Evolutionary conservation across 139 green algal species (phyloP).

Genomic region (Picochlorum sp.): DNA sequence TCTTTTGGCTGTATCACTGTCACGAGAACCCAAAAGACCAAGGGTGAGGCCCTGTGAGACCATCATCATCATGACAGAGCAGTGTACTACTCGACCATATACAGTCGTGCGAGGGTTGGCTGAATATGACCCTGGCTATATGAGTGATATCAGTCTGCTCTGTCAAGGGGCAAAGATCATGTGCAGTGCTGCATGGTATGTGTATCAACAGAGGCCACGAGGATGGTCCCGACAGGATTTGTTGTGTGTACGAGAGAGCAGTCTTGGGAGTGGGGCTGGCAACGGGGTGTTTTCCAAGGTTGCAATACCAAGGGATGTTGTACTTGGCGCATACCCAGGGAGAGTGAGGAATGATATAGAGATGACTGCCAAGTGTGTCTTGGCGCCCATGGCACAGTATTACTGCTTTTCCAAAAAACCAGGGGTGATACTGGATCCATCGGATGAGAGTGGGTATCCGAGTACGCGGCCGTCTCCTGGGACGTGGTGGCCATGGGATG

Average conservation of each 20-base stretch:
- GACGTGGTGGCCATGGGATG: constrained; percentile 29
- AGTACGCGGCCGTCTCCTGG: constrained; percentile 25
- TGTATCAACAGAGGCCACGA: constrained; percentile 12
- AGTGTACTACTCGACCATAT: no score
- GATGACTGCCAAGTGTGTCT: constrained; percentile 37
- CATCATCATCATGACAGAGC: no score
- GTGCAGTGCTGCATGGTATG: no score
- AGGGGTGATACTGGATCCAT: constrained; percentile 38
- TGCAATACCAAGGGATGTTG: constrained; percentile 27
- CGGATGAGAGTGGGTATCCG: constrained; percentile 29
- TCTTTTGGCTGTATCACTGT: no score
- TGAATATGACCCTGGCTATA: no score
- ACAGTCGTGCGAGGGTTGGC: no score
- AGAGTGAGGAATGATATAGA: constrained; percentile 17
- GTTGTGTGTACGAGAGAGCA: constrained; percentile 17
- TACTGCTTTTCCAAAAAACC: constrained; percentile 35
- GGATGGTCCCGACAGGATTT: constrained; percentile 15
- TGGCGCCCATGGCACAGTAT: constrained; percentile 16
- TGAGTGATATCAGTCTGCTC: no score
- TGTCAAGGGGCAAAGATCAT: no score
- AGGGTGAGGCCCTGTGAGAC: no score
- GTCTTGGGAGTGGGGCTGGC: constrained; percentile 24
- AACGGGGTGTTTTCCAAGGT: constrained; percentile 35
- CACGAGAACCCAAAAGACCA: no score
- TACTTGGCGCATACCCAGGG: constrained; percentile 49